phyloP scores from a whole-genome alignment of 176 grass and related monocot species.

The Triticum dicoccoides region DNA sequence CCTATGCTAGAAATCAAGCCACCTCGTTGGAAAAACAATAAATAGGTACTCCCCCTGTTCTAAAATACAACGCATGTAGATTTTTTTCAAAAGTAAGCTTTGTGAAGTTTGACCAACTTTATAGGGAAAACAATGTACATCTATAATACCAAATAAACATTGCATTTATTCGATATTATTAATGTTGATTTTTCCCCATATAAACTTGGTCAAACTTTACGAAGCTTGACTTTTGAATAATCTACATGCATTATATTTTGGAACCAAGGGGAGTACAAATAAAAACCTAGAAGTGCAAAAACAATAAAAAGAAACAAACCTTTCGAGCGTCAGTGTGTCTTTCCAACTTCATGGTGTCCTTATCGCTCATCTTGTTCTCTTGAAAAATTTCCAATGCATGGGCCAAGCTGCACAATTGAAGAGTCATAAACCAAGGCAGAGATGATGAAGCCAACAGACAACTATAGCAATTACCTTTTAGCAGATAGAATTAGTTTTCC shows the following conservation, averaged over 20 bases:
- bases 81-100: too few species aligned
- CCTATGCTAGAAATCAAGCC: background rate
- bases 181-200: too few species aligned
- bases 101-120: too few species aligned
- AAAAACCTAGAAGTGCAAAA: background rate
- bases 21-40: background rate
- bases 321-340: slow-evolving; percentile 25
- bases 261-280: background rate
- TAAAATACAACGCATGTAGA: too few species aligned
- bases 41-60: background rate
- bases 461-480: slow-evolving; percentile 51
- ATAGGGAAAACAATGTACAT: too few species aligned
- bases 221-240: too few species aligned
- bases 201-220: too few species aligned
- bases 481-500: slow-evolving; percentile 74
- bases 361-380: slow-evolving; percentile 54
- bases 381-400: slow-evolving; percentile 80
- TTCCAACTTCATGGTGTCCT: slow-evolving; percentile 57
- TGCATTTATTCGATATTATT: too few species aligned
- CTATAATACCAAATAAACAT: too few species aligned
- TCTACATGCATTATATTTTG: too few species aligned
- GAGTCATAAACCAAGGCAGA: slow-evolving; percentile 24
- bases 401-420: slow-evolving; percentile 54
- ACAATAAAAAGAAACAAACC: slow-evolving; percentile 36
- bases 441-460: slow-evolving; percentile 8